Percentiles rank a stretch among this genome's conserved stretches.
Conservation (phyloP, 176 grass and related monocot genomes). For the Dendrocalamus sinicus region DNA sequence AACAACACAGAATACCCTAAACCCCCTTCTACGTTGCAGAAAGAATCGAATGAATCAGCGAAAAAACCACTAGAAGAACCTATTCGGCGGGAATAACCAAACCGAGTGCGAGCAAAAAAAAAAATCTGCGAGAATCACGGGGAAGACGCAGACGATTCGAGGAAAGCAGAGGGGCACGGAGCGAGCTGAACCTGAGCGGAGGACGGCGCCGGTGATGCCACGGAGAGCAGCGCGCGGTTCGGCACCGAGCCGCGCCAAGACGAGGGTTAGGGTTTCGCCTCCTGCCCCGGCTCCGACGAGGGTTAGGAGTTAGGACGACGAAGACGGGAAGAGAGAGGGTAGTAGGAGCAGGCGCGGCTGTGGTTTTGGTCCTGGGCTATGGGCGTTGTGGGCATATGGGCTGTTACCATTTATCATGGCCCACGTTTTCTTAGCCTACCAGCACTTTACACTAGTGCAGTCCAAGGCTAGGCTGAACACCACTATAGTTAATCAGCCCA, state of each 20-base stretch:
- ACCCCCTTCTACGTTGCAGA: background rate
- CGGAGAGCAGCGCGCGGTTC: background rate
- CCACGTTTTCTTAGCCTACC: no score
- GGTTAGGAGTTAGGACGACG: background rate
- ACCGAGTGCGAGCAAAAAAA: background rate
- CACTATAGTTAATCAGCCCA: no score
- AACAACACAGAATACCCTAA: background rate
- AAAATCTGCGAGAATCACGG: background rate
- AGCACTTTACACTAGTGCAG: no score
- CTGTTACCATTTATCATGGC: no score
- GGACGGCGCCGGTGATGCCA: background rate
- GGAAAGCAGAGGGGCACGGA: background rate
- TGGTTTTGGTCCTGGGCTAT: no score
- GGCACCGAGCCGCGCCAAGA: background rate
- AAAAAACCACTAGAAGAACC: no score
- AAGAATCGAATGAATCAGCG: background rate
- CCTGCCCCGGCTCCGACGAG: no score
- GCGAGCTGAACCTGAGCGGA: background rate
- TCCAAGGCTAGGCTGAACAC: no score
- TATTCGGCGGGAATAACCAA: background rate
- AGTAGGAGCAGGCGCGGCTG: no score
- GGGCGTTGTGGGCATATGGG: no score
- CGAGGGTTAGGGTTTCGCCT: background rate
- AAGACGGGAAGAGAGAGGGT: background rate
- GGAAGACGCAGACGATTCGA: background rate